Percentiles rank a stretch among this genome's conserved stretches.
These are phyloP conservation scores for Ziziphus jujuba DNA, from an alignment of 306 rosid species.

Conservation along the genomic window DNA sequence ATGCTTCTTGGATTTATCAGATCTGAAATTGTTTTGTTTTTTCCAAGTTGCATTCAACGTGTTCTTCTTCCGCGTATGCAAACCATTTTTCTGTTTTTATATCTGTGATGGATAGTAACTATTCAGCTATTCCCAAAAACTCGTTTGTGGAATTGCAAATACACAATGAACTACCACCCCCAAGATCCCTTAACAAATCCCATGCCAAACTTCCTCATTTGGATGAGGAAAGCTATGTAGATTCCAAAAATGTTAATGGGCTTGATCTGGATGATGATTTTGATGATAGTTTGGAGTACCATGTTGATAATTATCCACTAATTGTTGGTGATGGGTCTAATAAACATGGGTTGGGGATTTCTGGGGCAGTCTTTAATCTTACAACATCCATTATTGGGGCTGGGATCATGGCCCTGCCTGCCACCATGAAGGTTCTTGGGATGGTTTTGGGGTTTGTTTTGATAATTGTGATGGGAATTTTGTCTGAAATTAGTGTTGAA, in stretches of 20 bases:
- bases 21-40: constrained; percentile 22
- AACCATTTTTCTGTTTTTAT: not conserved
- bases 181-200: constrained; percentile 12
- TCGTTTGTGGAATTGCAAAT: constrained; percentile 68
- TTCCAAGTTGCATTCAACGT: not conserved
- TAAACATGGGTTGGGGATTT: constrained; percentile 55
- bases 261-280: constrained; percentile 28
- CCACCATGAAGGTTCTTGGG: constrained; percentile 96
- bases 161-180: constrained; percentile 35
- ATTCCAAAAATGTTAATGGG: constrained; percentile 37
- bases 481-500: constrained; percentile 83
- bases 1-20: constrained; percentile 21
- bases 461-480: constrained; percentile 74
- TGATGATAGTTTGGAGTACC: constrained; percentile 56
- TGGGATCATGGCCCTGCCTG: constrained; percentile 95
- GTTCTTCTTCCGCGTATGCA: not conserved
- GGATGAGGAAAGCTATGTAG: constrained; percentile 44
- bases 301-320: constrained; percentile 63
- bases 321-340: constrained; percentile 41
- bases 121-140: constrained; percentile 55
- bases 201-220: constrained; percentile 14
- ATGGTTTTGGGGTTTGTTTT: constrained; percentile 59
- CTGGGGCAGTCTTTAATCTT: constrained; percentile 88
- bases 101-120: constrained; percentile 44
- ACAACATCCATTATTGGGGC: constrained; percentile 92